Conservation (phyloP, 495 filamentous ascomycete genomes). For the Tuber indicum region DNA sequence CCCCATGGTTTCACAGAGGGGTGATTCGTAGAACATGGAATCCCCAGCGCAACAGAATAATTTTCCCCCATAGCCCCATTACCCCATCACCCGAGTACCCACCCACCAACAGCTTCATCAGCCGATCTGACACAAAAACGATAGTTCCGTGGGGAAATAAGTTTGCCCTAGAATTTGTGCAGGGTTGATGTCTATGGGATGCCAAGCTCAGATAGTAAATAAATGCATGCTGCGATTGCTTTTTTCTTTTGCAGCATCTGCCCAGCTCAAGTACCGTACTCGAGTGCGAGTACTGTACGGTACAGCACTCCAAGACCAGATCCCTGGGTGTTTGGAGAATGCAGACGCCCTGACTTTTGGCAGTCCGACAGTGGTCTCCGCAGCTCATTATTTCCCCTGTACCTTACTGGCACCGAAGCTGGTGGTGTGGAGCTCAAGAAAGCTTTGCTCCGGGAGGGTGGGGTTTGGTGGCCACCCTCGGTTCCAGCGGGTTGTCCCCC, state of each 20-base stretch:
- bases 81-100: neutral
- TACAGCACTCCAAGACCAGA: neutral
- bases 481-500: neutral
- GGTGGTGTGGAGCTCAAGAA: neutral
- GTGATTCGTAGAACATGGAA: neutral
- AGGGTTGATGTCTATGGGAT: neutral
- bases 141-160: neutral
- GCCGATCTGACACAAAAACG: neutral
- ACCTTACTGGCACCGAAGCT: neutral
- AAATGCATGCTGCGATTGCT: neutral
- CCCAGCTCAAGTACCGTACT: neutral
- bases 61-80: neutral
- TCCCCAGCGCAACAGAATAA: neutral
- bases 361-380: neutral
- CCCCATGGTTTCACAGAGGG: slow-evolving; percentile 1
- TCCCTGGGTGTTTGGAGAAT: neutral
- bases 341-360: neutral
- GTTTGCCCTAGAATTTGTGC: neutral
- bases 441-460: neutral
- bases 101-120: neutral
- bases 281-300: neutral
- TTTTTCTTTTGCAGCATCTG: neutral
- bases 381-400: neutral
- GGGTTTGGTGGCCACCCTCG: neutral
- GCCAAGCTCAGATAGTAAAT: neutral